Percentiles rank a stretch among this genome's conserved stretches.
These are phyloP conservation scores for Rhizopus sp. DNA, from an alignment of 371 early-diverging fungal genomes.

Conservation along the genomic window DNA sequence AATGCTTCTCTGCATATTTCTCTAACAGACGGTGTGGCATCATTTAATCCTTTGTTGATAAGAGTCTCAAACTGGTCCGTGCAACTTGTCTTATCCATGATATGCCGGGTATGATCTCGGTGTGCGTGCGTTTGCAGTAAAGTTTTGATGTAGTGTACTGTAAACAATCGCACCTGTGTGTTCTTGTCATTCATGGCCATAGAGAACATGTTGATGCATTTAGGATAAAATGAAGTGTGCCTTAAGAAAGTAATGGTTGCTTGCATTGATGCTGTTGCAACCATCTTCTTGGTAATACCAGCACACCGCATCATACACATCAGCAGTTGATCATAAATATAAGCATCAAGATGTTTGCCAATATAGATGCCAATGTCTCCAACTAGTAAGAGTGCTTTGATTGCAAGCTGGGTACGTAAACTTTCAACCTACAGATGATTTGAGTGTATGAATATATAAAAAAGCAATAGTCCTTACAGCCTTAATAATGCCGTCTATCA, in stretches of 20 bases:
- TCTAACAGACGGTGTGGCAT: slow-evolving; percentile 47
- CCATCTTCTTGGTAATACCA: slow-evolving; percentile 42
- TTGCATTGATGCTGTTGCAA: slow-evolving; percentile 32
- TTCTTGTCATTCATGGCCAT: slow-evolving; percentile 48
- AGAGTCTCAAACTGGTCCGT: slow-evolving; percentile 38
- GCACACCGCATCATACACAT: slow-evolving; percentile 43
- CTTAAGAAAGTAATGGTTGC: slow-evolving; percentile 38
- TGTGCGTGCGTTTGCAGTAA: slow-evolving; percentile 44
- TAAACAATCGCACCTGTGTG: slow-evolving; percentile 43
- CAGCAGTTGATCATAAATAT: slow-evolving; percentile 42
- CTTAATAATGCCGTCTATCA: slow-evolving; percentile 52
- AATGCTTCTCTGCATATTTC: slow-evolving; percentile 46
- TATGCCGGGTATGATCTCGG: slow-evolving; percentile 31
- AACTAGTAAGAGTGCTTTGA: slow-evolving; percentile 37
- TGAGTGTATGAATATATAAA: background rate
- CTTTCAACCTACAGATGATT: slow-evolving; percentile 39
- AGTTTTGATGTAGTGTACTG: slow-evolving; percentile 35
- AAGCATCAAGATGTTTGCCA: slow-evolving; percentile 36
- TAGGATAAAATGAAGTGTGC: slow-evolving; percentile 41
- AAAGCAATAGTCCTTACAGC: slow-evolving; percentile 30
- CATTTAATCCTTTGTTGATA: slow-evolving; percentile 41
- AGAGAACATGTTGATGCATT: slow-evolving; percentile 37
- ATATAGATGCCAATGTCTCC: slow-evolving; percentile 44
- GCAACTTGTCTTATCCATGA: slow-evolving; percentile 39
- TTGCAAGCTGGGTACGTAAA: slow-evolving; percentile 47